Evolutionary conservation across 176 grass and related monocot species (phyloP).

Genomic region (Dactylis glomerata): DNA sequence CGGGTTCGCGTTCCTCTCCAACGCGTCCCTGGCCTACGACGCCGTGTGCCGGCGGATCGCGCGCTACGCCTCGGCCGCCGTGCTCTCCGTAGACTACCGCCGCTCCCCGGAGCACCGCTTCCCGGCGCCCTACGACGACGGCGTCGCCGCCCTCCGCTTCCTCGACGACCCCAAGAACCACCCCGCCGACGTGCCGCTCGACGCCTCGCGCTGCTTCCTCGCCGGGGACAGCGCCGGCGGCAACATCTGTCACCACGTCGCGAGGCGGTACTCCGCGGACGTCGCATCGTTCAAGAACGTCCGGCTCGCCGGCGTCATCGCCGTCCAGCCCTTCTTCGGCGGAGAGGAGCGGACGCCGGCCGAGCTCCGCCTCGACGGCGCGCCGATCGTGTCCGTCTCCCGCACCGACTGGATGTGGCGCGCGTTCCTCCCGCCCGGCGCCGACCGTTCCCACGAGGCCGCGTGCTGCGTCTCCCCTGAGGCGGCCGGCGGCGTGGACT

Average conservation of each 20-base stretch:
- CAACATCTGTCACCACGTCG: constrained; percentile 73
- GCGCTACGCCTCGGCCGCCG: constrained; percentile 25
- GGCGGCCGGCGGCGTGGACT: neutral
- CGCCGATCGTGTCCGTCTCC: constrained; percentile 45
- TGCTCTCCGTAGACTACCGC: constrained; percentile 85
- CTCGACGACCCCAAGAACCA: constrained; percentile 35
- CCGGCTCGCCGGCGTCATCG: constrained; percentile 36
- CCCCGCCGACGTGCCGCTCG: neutral
- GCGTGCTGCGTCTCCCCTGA: constrained; percentile 2
- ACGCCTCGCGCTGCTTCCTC: constrained; percentile 59
- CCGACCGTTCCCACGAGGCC: constrained; percentile 49
- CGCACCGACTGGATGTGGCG: constrained; percentile 70
- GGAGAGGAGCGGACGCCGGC: constrained; percentile 62
- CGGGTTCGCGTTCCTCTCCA: constrained; percentile 76
- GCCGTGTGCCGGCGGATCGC: constrained; percentile 66
- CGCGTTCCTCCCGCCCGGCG: constrained; percentile 64
- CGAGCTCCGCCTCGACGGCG: constrained; percentile 44
- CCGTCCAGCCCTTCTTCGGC: constrained; percentile 73
- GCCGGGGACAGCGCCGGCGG: constrained; percentile 75
- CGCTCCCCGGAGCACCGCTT: constrained; percentile 65
- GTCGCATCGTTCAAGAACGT: constrained; percentile 15
- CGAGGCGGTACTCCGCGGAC: constrained; percentile 38
- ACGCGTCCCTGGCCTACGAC: constrained; percentile 48
- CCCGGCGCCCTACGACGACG: constrained; percentile 80
- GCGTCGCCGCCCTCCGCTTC: constrained; percentile 61